These are phyloP conservation scores for Neurospora cerealis DNA, from an alignment of 495 filamentous ascomycete genomes.

Conservation along the genomic window DNA sequence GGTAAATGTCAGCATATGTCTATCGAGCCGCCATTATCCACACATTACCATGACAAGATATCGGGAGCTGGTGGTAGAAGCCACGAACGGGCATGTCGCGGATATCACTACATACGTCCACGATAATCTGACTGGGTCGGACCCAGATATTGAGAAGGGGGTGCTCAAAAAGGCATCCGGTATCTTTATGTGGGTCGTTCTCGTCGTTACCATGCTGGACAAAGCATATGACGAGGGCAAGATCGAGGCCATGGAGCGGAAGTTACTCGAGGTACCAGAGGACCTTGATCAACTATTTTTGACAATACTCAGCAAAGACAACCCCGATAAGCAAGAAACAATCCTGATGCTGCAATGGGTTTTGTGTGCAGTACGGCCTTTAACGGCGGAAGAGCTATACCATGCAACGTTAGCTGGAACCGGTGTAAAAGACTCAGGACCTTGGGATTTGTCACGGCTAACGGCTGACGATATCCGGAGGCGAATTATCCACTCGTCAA, in stretches of 20 bases:
- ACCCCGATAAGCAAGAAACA: too few species aligned
- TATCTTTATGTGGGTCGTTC: conserved; percentile 22
- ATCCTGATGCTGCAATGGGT: too few species aligned
- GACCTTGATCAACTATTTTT: too few species aligned
- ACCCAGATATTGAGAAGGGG: not conserved
- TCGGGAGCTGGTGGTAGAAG: conserved; percentile 10
- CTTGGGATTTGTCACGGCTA: too few species aligned
- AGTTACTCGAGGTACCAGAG: too few species aligned
- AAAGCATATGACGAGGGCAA: conserved; percentile 19
- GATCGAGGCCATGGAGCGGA: conserved; percentile 4
- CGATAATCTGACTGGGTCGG: not conserved
- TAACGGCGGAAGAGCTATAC: too few species aligned
- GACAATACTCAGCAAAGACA: too few species aligned
- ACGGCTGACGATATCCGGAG: too few species aligned
- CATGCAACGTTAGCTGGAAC: too few species aligned
- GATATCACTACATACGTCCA: conserved; percentile 5
- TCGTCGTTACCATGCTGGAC: conserved; percentile 25
- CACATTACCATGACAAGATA: not conserved
- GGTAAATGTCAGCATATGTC: not conserved
- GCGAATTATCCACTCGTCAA: too few species aligned
- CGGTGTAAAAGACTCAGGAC: too few species aligned
- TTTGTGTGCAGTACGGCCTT: too few species aligned
- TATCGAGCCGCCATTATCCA: conserved; percentile 29
- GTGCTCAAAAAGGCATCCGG: conserved; percentile 1
- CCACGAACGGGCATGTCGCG: not conserved